Evolutionary conservation across 345 rosid genomes (phyloP).

Genomic region (Capsella bursapastoris): DNA sequence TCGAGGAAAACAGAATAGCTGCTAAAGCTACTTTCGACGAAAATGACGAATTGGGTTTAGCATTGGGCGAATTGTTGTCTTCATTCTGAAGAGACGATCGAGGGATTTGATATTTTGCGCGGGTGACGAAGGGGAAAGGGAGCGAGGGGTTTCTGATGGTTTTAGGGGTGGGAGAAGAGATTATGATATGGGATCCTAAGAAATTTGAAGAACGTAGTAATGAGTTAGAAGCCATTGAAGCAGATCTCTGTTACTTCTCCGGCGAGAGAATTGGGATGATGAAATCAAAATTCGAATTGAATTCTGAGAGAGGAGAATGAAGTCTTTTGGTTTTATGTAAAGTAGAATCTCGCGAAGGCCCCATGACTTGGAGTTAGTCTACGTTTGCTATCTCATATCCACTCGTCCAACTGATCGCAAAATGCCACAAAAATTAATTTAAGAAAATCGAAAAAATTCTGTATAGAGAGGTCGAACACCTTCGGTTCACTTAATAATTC

Average conservation of each 20-base stretch:
- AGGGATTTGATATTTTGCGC: constrained; percentile 34
- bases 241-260: constrained; percentile 25
- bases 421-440: neutral
- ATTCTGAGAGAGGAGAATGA: neutral
- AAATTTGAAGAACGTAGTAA: constrained; percentile 31
- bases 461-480: neutral
- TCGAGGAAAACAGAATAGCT: constrained; percentile 58
- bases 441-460: neutral
- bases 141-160: constrained; percentile 17
- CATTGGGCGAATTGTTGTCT: neutral
- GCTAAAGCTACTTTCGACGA: constrained; percentile 53
- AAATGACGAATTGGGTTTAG: constrained; percentile 31
- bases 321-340: too few species aligned
- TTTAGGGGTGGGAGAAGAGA: constrained; percentile 40
- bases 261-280: neutral
- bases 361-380: neutral
- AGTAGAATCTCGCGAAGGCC: too few species aligned
- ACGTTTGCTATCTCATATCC: constrained; percentile 2
- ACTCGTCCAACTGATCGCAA: neutral
- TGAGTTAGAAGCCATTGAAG: constrained; percentile 18
- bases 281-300: constrained; percentile 7
- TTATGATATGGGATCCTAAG: constrained; percentile 33
- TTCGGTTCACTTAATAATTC: neutral
- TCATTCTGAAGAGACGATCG: constrained; percentile 32
- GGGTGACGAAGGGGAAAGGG: constrained; percentile 34